A percentile compares a stretch with the other conserved stretches of the same genome.
Conservation (phyloP, 495 filamentous ascomycete species). For the Parathielavia hyrcaniae region DNA sequence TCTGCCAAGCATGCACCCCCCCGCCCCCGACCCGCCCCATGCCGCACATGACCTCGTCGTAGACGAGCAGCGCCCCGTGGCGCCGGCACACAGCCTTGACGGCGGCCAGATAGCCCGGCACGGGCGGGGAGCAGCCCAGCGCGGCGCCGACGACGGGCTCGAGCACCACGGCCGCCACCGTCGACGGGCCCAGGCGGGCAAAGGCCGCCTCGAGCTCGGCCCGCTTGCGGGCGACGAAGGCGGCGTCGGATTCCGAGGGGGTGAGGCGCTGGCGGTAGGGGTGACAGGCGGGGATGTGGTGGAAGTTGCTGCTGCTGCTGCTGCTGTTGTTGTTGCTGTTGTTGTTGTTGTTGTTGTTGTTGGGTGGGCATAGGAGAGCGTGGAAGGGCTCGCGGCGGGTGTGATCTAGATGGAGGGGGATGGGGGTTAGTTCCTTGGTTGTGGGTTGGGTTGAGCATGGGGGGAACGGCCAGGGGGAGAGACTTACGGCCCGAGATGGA, state of each 20-base stretch:
- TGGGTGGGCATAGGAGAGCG: neutral
- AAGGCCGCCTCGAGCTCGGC: slow-evolving; percentile 63
- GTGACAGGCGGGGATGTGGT: slow-evolving; percentile 59
- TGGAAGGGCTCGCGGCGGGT: too few relatives aligned
- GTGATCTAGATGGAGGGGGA: too few relatives aligned
- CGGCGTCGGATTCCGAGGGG: neutral
- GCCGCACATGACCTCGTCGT: slow-evolving; percentile 75
- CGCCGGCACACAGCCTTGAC: slow-evolving; percentile 58
- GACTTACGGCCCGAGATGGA: slow-evolving; percentile 52
- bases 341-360: neutral
- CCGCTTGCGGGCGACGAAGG: slow-evolving; percentile 30
- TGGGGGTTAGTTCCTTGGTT: slow-evolving; percentile 11
- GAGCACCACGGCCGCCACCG: slow-evolving; percentile 61
- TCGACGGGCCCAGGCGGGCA: slow-evolving; percentile 54
- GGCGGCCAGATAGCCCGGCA: slow-evolving; percentile 57
- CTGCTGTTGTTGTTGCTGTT: neutral
- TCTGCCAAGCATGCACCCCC: slow-evolving; percentile 49
- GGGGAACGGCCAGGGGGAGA: slow-evolving; percentile 52
- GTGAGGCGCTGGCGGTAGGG: slow-evolving; percentile 38
- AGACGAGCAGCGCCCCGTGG: slow-evolving; percentile 60
- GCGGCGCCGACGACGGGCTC: slow-evolving; percentile 58
- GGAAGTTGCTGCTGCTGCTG: slow-evolving; percentile 33
- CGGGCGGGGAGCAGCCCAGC: slow-evolving; percentile 57
- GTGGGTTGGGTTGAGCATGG: slow-evolving; percentile 41
- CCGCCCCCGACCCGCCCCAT: slow-evolving; percentile 56